Base-by-base conservation (phyloP, 352 stramenopile genomes). In the Phytophthora pini region DNA sequence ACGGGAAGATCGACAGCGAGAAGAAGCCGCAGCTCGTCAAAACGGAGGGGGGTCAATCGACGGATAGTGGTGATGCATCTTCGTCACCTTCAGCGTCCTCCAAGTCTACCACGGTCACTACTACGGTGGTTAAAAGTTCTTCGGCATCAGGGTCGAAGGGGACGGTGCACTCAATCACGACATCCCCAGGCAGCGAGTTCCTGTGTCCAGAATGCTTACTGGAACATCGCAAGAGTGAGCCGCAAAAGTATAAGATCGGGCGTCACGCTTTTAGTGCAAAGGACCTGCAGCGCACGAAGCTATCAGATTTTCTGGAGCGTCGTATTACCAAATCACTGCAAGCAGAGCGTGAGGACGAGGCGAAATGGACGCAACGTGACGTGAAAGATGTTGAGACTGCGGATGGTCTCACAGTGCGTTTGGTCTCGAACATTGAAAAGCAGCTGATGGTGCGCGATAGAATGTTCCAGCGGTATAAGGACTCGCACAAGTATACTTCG, bases 351-450 rank as follows among this genome's bases (percentile, higher is more conserved):
- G 81, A 97, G 55, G 88, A 95, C 48, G 84, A 93, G 66, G 88
- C 87, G 1, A 88, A 86, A 41, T 96, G 77, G 91, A 93, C 72
- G 74, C 95, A 76, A 41, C 82, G 70, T 32, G 65, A 80, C n/a
- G 70, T 96, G 7, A 91, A 97, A 51, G 87, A 98, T 58, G 91
- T 98, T 1, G 84, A 76, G 38, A 98, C 94, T n/a, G 91, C 87
- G 24, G 94, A 97, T 36, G 71, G 85, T 7, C 86, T 99, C 56
- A 98, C 94, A 36, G 93, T 99, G 56, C 90, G 97, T 22, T 84
- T 98, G 61, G 94, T 99, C 29, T 98, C 94, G 43, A 98, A 97
- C 44, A 98, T 99, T 79, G 95, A 98, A 63, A 96, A 98, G 49
- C 93, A 95, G 56, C 68, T 98, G 20, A 97, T 98, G 83, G 94